These are phyloP conservation scores for Lipomyces mesembrius DNA, from an alignment of 805 yeast genomes.

Conservation along the genomic window DNA sequence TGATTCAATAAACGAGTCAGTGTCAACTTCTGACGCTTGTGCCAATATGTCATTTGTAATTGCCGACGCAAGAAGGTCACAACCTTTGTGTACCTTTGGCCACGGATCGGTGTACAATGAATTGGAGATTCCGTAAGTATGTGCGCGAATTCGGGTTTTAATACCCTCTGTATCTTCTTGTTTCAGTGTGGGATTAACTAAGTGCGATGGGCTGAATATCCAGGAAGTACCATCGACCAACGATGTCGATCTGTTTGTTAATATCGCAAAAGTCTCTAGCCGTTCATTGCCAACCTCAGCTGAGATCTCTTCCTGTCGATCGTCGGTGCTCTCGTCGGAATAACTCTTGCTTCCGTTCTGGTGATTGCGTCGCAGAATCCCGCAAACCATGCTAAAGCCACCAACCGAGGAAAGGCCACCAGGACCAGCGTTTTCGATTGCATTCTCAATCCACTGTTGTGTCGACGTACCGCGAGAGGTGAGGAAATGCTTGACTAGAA, in stretches of 20 bases:
- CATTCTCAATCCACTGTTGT: conserved; percentile 53
- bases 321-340: conserved; percentile 6
- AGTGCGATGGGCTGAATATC: conserved; percentile 20
- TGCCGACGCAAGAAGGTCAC: conserved; percentile 46
- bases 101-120: conserved; percentile 71
- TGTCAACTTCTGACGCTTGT: conserved; percentile 10
- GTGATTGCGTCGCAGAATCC: conserved; percentile 47
- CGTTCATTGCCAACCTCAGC: conserved; percentile 18
- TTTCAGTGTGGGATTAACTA: conserved; percentile 16
- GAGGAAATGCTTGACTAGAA: conserved; percentile 55
- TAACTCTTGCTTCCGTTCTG: conserved; percentile 1
- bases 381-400: conserved; percentile 67
- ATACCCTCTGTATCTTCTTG: conserved; percentile 2
- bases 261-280: conserved; percentile 40
- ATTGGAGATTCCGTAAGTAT: conserved; percentile 67
- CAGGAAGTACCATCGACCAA: conserved; percentile 25
- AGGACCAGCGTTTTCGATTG: conserved; percentile 40
- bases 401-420: conserved; percentile 53
- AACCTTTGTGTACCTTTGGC: conserved; percentile 70
- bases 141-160: conserved; percentile 29
- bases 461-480: conserved; percentile 45
- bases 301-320: conserved; percentile 36
- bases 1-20: conserved; percentile 50
- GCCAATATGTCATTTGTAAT: conserved; percentile 37
- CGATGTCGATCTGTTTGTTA: conserved; percentile 40